A percentile compares a stretch with the other conserved stretches of the same genome.
Conservation (phyloP, 805 yeast species). For the Ogataea angusta region DNA sequence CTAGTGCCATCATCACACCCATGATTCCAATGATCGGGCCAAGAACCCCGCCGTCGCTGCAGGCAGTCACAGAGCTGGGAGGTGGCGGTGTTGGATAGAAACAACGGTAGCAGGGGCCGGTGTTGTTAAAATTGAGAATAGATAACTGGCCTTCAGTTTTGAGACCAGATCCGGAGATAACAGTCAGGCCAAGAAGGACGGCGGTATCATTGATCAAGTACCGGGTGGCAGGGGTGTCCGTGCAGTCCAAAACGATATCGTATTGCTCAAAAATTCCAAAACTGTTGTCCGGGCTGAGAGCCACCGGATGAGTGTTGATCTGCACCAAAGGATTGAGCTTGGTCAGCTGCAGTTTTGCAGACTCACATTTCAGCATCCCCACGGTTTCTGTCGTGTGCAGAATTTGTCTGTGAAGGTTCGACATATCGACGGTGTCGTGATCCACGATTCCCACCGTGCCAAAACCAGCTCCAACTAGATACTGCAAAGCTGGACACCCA, state of each 20-base stretch:
- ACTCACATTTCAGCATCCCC: slow-evolving; percentile 72
- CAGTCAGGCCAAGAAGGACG: slow-evolving; percentile 62
- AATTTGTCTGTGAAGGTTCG: slow-evolving; percentile 88
- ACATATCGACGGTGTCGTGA: slow-evolving; percentile 75
- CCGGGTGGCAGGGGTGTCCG: slow-evolving; percentile 87
- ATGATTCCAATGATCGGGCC: slow-evolving; percentile 96
- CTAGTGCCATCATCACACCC: slow-evolving; percentile 87
- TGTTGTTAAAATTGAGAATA: slow-evolving; percentile 58
- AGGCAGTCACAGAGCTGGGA: slow-evolving; percentile 74
- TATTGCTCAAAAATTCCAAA: slow-evolving; percentile 58
- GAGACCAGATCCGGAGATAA: slow-evolving; percentile 90
- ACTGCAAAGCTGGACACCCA: slow-evolving; percentile 87
- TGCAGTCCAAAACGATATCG: slow-evolving; percentile 86
- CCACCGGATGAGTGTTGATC: slow-evolving; percentile 48
- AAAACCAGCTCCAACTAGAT: slow-evolving; percentile 83
- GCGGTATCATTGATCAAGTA: slow-evolving; percentile 85
- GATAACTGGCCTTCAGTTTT: slow-evolving; percentile 88
- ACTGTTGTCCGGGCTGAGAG: slow-evolving; percentile 55
- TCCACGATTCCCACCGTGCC: slow-evolving; percentile 86
- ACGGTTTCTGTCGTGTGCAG: slow-evolving; percentile 66
- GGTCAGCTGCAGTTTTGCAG: slow-evolving; percentile 59
- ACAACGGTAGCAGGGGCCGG: slow-evolving; percentile 94
- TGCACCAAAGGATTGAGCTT: slow-evolving; percentile 67
- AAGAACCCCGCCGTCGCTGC: slow-evolving; percentile 90
- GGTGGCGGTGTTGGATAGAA: slow-evolving; percentile 90